phyloP scores from a whole-genome alignment of 495 filamentous ascomycete genomes.

The Filosporella fistucella region DNA sequence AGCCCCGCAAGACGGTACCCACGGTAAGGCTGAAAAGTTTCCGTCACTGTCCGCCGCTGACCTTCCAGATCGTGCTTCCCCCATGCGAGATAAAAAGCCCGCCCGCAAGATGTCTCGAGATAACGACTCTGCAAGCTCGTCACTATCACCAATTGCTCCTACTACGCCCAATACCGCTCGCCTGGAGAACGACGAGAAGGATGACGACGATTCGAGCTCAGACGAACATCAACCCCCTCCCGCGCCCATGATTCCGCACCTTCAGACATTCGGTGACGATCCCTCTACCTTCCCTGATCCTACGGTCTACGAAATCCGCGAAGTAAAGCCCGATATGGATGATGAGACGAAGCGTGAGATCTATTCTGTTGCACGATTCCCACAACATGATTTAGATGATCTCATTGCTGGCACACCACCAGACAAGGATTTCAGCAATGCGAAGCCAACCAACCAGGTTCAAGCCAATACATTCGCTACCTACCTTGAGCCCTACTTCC shows the following conservation, averaged over 20 bases:
- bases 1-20: slow-evolving; percentile 61
- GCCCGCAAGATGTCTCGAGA: slow-evolving; percentile 18
- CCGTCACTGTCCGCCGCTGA: background rate
- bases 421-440: slow-evolving; percentile 90
- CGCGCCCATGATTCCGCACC: slow-evolving; percentile 63
- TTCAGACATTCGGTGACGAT: slow-evolving; percentile 82
- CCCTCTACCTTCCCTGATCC: slow-evolving; percentile 90
- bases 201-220: slow-evolving; percentile 55
- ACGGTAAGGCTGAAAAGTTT: slow-evolving; percentile 13
- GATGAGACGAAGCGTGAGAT: slow-evolving; percentile 81
- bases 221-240: slow-evolving; percentile 74
- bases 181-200: slow-evolving; percentile 43
- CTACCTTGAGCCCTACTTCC: slow-evolving; percentile 87
- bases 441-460: slow-evolving; percentile 91
- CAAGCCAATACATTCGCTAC: slow-evolving; percentile 82
- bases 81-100: slow-evolving; percentile 13
- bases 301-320: slow-evolving; percentile 88
- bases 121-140: slow-evolving; percentile 55
- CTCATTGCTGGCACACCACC: slow-evolving; percentile 85
- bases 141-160: slow-evolving; percentile 48
- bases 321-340: slow-evolving; percentile 64
- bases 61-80: slow-evolving; percentile 5
- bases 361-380: slow-evolving; percentile 81
- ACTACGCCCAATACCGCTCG: slow-evolving; percentile 28
- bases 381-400: slow-evolving; percentile 70